phyloP scores from a whole-genome alignment of 306 rosid species.

The Abrus precatorius region DNA sequence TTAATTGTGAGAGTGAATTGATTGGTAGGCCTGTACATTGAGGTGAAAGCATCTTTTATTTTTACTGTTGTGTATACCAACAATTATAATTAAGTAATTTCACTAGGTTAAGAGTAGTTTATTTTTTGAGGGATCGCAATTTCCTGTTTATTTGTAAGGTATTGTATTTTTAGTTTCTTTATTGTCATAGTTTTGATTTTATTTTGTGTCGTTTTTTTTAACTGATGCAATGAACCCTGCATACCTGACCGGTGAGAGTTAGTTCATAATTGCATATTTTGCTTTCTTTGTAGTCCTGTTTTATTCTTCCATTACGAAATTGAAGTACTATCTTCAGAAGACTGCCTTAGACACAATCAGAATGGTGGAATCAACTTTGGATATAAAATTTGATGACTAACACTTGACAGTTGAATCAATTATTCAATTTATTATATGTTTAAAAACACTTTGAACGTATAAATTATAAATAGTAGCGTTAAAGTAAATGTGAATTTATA shows the following conservation, averaged over 20 bases:
- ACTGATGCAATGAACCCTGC: slow-evolving; percentile 24
- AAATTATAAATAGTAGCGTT: too few relatives aligned
- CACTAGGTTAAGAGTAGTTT: slow-evolving; percentile 12
- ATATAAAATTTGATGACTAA: background rate
- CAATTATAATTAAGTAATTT: slow-evolving; percentile 25
- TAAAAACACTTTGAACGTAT: too few relatives aligned
- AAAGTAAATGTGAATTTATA: too few relatives aligned
- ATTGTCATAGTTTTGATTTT: background rate
- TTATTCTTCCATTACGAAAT: slow-evolving; percentile 10
- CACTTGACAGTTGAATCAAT: background rate
- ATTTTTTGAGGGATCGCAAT: background rate
- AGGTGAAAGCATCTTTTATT: slow-evolving; percentile 52
- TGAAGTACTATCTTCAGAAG: background rate
- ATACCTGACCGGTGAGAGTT: slow-evolving; percentile 1
- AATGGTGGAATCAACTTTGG: background rate
- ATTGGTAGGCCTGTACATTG: slow-evolving; percentile 59
- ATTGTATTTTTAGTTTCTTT: slow-evolving; percentile 21
- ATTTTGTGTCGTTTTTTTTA: background rate
- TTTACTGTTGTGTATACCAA: slow-evolving; percentile 34
- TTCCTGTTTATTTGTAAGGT: slow-evolving; percentile 20
- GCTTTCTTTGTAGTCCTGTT: background rate
- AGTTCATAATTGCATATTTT: slow-evolving; percentile 23
- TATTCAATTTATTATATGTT: background rate
- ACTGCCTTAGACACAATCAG: background rate
- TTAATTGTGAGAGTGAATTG: slow-evolving; percentile 54